phyloP scores from a whole-genome alignment of 768 basidiomycete genomes.

The Grammothele lineata region DNA sequence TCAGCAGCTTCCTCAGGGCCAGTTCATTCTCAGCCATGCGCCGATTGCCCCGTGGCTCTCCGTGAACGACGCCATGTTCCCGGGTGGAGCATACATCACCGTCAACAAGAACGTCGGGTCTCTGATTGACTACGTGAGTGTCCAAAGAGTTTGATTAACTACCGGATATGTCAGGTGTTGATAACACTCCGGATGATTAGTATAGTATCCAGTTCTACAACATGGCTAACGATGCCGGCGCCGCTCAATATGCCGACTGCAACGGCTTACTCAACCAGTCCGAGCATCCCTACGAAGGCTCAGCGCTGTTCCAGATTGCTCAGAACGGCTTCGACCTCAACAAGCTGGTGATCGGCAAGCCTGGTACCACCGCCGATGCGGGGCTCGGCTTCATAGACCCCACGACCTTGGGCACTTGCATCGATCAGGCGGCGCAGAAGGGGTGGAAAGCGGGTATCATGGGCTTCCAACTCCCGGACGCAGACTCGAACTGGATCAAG shows the following conservation, averaged over 20 bases:
- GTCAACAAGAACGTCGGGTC: constrained; percentile 51
- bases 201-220: constrained; percentile 13
- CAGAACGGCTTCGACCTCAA: constrained; percentile 47
- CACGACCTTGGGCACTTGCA: constrained; percentile 27
- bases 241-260: constrained; percentile 31
- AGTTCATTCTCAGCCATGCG: constrained; percentile 19
- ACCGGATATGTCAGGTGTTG: neutral
- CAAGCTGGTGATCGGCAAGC: constrained; percentile 75
- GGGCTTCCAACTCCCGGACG: constrained; percentile 30
- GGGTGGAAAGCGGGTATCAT: constrained; percentile 34
- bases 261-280: constrained; percentile 33
- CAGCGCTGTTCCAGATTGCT: constrained; percentile 43
- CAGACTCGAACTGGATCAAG: constrained; percentile 11
- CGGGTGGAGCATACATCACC: constrained; percentile 49
- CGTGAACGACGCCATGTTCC: constrained; percentile 17
- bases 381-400: constrained; percentile 32
- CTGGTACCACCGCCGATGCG: constrained; percentile 33
- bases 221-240: constrained; percentile 17
- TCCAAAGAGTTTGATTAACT: too few species aligned
- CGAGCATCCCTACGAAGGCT: constrained; percentile 33
- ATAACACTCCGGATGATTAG: constrained; percentile 20
- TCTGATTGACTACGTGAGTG: constrained; percentile 49
- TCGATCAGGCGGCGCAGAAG: constrained; percentile 28
- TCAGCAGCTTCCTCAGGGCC: constrained; percentile 16
- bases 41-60: constrained; percentile 24